These are phyloP conservation scores for Pinus tabuliformis DNA, from an alignment of 75 land plant species.

Conservation along the genomic window DNA sequence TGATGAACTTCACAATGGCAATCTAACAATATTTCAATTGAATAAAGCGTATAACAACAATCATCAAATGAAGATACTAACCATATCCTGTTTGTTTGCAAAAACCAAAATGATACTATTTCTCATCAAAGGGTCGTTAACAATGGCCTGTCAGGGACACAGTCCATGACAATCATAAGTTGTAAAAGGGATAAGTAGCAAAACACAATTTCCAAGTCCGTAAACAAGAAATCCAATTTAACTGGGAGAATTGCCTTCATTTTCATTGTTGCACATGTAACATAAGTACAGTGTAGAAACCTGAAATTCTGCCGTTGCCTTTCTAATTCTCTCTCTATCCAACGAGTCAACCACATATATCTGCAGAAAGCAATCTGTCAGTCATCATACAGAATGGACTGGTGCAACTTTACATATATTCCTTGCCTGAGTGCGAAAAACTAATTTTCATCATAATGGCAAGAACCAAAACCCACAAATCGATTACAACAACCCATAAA, in stretches of 20 bases:
- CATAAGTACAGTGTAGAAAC: conserved; percentile 22
- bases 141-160: conserved; percentile 61
- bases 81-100: conserved; percentile 99
- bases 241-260: neutral
- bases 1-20: neutral
- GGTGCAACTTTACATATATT: too few relatives aligned
- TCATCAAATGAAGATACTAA: conserved; percentile 26
- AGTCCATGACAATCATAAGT: too few relatives aligned
- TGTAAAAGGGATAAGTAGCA: too few relatives aligned
- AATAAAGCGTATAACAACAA: neutral
- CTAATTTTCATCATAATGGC: too few relatives aligned
- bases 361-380: conserved; percentile 35
- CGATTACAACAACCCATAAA: too few relatives aligned
- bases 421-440: too few relatives aligned
- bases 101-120: conserved; percentile 93
- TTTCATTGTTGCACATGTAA: neutral
- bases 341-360: conserved; percentile 99
- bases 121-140: conserved; percentile 93
- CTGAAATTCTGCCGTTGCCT: conserved; percentile 92
- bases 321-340: conserved; percentile 92
- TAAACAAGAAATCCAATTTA: neutral
- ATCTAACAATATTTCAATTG: neutral
- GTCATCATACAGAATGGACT: too few relatives aligned
- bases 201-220: neutral
- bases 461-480: too few relatives aligned